Evolutionary conservation across 2,329 filamentous ascomycete genomes (phyloP).

Genomic region (Chalaropsis thielavioides): DNA sequence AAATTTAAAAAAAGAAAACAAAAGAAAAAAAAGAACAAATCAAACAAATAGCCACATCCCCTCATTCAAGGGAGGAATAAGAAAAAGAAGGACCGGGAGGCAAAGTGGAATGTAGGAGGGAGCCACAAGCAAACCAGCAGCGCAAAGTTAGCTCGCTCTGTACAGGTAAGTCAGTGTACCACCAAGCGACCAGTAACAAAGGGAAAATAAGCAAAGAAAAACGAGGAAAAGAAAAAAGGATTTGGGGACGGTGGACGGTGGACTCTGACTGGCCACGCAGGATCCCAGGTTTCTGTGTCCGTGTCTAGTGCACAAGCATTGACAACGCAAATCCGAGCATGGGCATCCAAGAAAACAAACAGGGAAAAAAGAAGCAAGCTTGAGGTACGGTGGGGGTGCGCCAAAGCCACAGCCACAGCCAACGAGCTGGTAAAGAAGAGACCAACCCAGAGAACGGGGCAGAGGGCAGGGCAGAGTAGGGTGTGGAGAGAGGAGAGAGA

Average conservation of each 20-base stretch:
- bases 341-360: background rate
- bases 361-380: background rate
- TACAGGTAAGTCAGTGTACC: background rate
- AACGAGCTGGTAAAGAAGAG: background rate
- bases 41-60: slow-evolving; percentile 4
- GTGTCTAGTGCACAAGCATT: slow-evolving; percentile 1
- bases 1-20: slow-evolving; percentile 7
- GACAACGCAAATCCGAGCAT: slow-evolving; percentile 6
- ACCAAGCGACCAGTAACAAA: background rate
- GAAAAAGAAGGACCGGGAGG: slow-evolving; percentile 15
- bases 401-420: background rate
- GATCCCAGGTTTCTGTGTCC: background rate
- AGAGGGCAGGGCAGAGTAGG: background rate
- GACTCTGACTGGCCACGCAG: background rate
- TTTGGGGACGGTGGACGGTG: background rate
- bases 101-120: slow-evolving; percentile 1
- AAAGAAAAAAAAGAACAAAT: slow-evolving; percentile 18
- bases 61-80: slow-evolving; percentile 16
- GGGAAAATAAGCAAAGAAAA: slow-evolving; percentile 15
- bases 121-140: background rate
- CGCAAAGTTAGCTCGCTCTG: background rate
- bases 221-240: background rate
- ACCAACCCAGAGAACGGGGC: background rate
- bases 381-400: background rate
- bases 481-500: background rate